Evolutionary conservation across 495 filamentous ascomycete genomes (phyloP).

Genomic region (Evansstolkia leycettana): DNA sequence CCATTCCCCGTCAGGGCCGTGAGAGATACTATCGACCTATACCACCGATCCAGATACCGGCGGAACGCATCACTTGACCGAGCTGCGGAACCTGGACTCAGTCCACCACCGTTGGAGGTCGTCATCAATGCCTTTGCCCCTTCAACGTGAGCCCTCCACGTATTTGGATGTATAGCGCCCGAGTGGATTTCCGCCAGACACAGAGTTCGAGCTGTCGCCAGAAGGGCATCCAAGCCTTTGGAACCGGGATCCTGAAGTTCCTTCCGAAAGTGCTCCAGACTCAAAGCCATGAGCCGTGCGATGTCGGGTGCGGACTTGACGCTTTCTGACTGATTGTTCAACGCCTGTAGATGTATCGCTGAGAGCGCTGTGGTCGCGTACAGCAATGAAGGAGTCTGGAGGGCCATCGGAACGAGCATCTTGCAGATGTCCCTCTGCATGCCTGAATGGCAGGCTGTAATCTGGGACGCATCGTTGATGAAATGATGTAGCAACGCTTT

Average conservation of each 20-base stretch:
- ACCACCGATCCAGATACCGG: constrained; percentile 33
- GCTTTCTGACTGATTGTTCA: constrained; percentile 29
- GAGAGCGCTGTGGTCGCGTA: constrained; percentile 37
- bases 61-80: constrained; percentile 32
- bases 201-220: constrained; percentile 35
- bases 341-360: constrained; percentile 32
- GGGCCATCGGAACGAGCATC: constrained; percentile 35
- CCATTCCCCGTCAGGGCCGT: constrained; percentile 35
- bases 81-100: no score
- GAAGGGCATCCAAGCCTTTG: constrained; percentile 27
- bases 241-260: constrained; percentile 27
- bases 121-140: constrained; percentile 32
- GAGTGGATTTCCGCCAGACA: constrained; percentile 38
- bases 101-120: constrained; percentile 11
- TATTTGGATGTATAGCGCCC: constrained; percentile 32
- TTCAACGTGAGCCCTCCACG: constrained; percentile 35
- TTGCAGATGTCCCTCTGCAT: constrained; percentile 36
- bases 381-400: constrained; percentile 32
- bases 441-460: constrained; percentile 31
- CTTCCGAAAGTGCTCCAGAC: constrained; percentile 32
- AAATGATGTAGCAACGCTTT: constrained; percentile 32
- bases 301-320: constrained; percentile 34
- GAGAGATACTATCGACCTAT: constrained; percentile 33
- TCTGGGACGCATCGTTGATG: constrained; percentile 33
- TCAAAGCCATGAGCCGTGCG: constrained; percentile 30